Evolutionary conservation across 2,329 filamentous ascomycete species (phyloP).

Genomic region (Aspergillus ruber): DNA sequence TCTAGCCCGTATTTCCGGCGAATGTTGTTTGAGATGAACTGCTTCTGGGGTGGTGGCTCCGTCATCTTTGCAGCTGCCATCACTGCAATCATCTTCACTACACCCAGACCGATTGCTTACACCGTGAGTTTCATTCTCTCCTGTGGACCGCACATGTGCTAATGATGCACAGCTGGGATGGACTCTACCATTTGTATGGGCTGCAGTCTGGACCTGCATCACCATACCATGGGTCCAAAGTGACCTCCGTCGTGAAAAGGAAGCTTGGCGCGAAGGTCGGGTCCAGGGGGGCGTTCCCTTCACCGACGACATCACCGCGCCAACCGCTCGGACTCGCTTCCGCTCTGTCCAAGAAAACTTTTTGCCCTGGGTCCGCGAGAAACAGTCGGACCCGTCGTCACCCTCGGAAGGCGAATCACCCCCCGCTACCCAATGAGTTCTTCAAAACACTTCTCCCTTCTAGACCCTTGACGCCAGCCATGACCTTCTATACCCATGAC

Average conservation of each 20-base stretch:
- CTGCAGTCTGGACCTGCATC: constrained; percentile 38
- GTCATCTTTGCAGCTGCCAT: constrained; percentile 43
- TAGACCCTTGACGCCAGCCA: background rate
- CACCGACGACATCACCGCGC: constrained; percentile 32
- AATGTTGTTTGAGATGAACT: constrained; percentile 50
- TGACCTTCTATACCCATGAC: constrained; percentile 4
- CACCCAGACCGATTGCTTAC: constrained; percentile 44
- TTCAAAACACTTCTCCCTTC: too few species aligned
- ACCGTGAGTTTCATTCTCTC: constrained; percentile 24
- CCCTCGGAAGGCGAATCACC: constrained; percentile 10
- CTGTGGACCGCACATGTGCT: background rate
- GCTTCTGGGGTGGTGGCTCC: constrained; percentile 51
- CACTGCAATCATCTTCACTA: constrained; percentile 45
- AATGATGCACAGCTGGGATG: constrained; percentile 31
- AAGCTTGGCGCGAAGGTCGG: constrained; percentile 33
- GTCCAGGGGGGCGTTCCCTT: constrained; percentile 30
- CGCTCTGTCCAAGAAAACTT: constrained; percentile 28
- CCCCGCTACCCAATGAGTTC: too few species aligned
- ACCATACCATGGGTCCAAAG: constrained; percentile 43
- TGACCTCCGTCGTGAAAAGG: constrained; percentile 39
- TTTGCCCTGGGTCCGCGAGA: constrained; percentile 23
- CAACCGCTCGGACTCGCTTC: constrained; percentile 32
- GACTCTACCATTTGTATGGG: constrained; percentile 39
- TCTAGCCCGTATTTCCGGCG: constrained; percentile 49
- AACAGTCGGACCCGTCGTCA: constrained; percentile 17